Evolutionary conservation across 257 asterid genomes (phyloP), one percentile per base, ranked within the genome.

Genomic region (Anisodus acutangulus): DNA sequence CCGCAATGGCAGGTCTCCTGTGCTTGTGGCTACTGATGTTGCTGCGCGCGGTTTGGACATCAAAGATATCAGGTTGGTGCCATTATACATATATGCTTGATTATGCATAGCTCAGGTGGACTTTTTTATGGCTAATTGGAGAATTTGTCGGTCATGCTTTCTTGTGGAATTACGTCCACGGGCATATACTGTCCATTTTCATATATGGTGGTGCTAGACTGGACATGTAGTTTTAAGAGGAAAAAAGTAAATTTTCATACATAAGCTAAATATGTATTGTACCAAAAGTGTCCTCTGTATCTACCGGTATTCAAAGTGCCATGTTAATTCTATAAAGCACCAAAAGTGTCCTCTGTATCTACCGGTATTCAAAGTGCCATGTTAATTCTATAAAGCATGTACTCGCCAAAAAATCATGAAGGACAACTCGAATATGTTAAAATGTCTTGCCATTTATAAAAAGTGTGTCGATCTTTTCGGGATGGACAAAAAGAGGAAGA

Each of bases 11-110:
- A 60, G 62, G 74, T 71, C 82, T 41, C 82, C 82, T 1, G 82
- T 70, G 49, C 86, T 83, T 72, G 86, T 83, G 69, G 86, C 86
- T 62, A 83, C 86, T n/a, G 86, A 83, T 62, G 82, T 83, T 76
- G 86, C 86, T 62, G 86, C 86, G 2, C 86, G 86, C 31, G 86
- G 86, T 35, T 58, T 83, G 72, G 86, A 83, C 62, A 60, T 83
- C 63, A 76, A 83, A 82, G 85, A 82, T 82, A 82, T 82, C 85
- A 82, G 85, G 85, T 82, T 82, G 43, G 80, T 68, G 17, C 51
- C 19, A 26, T 53, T 13, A 53, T 11, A 53, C 63, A 76, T 76
- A 13, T 74, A 12, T 68, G 51, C 26, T 53, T 74, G 43, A 53
- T 74, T 53, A 76, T 51, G 26, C 64, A 53, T 76, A 49, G 81